Percentiles rank a stretch among this genome's conserved stretches.
Evolutionary conservation across 2,329 filamentous ascomycete species (phyloP).

Genomic region (Xenosphaeropsis pyriputrescens): DNA sequence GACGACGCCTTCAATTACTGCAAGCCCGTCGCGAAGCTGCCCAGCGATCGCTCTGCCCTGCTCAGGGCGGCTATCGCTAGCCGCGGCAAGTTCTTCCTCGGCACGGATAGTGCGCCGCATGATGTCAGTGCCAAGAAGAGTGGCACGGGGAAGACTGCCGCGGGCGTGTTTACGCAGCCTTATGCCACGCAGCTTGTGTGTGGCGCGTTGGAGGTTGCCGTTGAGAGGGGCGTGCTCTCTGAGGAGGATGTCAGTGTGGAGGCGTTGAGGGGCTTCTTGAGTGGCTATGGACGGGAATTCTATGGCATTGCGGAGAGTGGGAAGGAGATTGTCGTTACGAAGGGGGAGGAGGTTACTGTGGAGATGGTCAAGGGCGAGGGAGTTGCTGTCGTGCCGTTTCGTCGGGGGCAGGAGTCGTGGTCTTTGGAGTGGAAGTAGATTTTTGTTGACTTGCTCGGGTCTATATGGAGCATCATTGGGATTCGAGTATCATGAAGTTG

Average conservation of each 20-base stretch:
- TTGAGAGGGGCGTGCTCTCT: constrained; percentile 34
- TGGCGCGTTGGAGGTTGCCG: constrained; percentile 44
- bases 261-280: constrained; percentile 37
- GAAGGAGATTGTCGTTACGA: constrained; percentile 12
- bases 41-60: constrained; percentile 37
- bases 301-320: constrained; percentile 22
- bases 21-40: constrained; percentile 38
- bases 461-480: too few species aligned
- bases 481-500: too few species aligned
- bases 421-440: background rate
- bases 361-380: constrained; percentile 41
- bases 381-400: constrained; percentile 23
- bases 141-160: constrained; percentile 33
- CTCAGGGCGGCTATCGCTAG: constrained; percentile 40
- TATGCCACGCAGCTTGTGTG: constrained; percentile 52
- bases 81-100: constrained; percentile 52
- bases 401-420: background rate
- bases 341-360: constrained; percentile 8
- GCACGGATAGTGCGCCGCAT: constrained; percentile 50
- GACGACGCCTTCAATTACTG: constrained; percentile 56
- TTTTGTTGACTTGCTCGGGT: too few species aligned
- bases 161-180: constrained; percentile 70
- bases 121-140: constrained; percentile 40
- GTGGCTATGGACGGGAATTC: constrained; percentile 35
- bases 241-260: constrained; percentile 38